These are phyloP conservation scores for Dispira parvispora DNA, from an alignment of 192 early-diverging fungal species.

Conservation along the genomic window DNA sequence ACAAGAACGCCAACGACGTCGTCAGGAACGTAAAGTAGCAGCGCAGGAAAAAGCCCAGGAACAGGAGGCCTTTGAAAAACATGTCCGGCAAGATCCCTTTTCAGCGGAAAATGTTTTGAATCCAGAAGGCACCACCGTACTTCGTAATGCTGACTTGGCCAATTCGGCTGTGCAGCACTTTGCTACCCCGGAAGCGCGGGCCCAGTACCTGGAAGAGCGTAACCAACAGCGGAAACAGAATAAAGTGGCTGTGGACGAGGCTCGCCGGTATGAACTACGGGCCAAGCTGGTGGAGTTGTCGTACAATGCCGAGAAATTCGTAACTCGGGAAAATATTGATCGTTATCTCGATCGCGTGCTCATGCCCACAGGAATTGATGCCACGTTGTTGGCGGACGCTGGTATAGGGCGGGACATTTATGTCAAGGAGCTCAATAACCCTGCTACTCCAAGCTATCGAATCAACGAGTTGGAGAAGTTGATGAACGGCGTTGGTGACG, in stretches of 20 bases:
- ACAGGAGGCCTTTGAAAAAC: conserved; percentile 16
- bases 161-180: neutral
- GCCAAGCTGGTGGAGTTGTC: neutral
- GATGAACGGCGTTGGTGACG: neutral
- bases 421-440: neutral
- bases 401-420: neutral
- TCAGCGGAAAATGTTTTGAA: conserved; percentile 29
- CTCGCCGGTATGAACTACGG: neutral
- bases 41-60: conserved; percentile 15
- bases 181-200: neutral
- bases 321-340: conserved; percentile 5
- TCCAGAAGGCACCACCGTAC: conserved; percentile 21
- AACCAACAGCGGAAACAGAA: neutral
- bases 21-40: conserved; percentile 9
- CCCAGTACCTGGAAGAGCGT: neutral
- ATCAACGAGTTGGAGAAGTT: conserved; percentile 3
- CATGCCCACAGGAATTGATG: no score
- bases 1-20: conserved; percentile 5
- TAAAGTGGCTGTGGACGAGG: neutral
- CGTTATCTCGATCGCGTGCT: neutral
- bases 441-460: neutral
- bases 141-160: conserved; percentile 13
- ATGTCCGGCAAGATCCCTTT: conserved; percentile 22
- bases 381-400: neutral
- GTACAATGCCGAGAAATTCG: conserved; percentile 6